Evolutionary conservation across 352 stramenopile genomes (phyloP).

Genomic region (Phytophthora macrochlamydospora): DNA sequence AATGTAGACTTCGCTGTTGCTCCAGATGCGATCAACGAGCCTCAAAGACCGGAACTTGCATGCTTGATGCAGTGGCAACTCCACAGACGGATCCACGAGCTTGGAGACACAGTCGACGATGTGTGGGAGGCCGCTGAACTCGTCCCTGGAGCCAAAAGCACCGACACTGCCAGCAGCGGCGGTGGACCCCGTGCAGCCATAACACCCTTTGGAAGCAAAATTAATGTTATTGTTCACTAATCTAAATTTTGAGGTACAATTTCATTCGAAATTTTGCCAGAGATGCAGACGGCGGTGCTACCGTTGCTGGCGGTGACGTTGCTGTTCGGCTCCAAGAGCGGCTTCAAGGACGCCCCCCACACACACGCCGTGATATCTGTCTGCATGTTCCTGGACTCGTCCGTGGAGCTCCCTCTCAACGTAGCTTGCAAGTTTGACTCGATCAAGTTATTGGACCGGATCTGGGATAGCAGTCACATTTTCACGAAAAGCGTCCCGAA

Average conservation of each 20-base stretch:
- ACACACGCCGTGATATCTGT: neutral
- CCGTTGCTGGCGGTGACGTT: neutral
- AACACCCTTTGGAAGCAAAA: neutral
- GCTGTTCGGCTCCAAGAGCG: neutral
- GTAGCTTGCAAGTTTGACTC: too few relatives aligned
- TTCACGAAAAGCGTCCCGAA: too few relatives aligned
- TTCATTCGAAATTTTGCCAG: neutral
- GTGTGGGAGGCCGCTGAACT: neutral
- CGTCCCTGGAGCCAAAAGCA: neutral
- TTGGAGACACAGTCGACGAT: neutral
- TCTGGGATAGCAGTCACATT: too few relatives aligned
- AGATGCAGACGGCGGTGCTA: neutral
- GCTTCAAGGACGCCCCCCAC: neutral
- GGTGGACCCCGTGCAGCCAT: neutral
- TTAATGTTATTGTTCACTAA: too few relatives aligned
- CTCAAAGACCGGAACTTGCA: neutral
- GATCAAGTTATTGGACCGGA: too few relatives aligned
- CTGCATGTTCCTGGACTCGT: neutral
- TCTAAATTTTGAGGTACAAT: neutral
- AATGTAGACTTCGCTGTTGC: slow-evolving; percentile 1
- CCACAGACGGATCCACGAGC: neutral
- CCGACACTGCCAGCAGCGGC: neutral
- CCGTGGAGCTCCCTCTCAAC: neutral
- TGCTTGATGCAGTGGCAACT: neutral
- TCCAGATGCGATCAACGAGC: slow-evolving; percentile 11